These are phyloP conservation scores for Tylopilus balloui DNA, from an alignment of 768 basidiomycete species.

Conservation along the genomic window DNA sequence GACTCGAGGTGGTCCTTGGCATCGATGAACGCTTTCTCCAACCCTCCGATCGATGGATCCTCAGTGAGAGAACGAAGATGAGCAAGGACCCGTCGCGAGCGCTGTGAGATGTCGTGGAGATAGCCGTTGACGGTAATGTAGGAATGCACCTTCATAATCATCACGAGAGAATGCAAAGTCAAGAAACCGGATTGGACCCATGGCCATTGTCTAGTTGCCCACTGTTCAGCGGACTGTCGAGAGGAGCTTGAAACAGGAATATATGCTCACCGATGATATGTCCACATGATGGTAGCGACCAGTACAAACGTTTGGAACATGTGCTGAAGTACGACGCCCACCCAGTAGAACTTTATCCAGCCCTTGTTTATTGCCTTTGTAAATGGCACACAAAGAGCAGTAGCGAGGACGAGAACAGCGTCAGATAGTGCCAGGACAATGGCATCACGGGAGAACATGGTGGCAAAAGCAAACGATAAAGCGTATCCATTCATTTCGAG, in stretches of 20 bases:
- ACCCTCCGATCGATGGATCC: constrained; percentile 50
- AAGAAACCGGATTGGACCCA: constrained; percentile 96
- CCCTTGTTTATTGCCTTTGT: constrained; percentile 70
- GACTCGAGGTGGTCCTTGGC: constrained; percentile 41
- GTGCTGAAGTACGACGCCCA: constrained; percentile 78
- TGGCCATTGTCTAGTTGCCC: constrained; percentile 73
- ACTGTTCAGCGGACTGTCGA: background rate
- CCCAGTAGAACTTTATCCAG: constrained; percentile 79
- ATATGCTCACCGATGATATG: constrained; percentile 65
- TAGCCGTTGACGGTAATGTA: constrained; percentile 88
- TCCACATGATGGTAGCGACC: constrained; percentile 79
- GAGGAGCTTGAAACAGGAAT: background rate
- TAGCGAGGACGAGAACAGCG: constrained; percentile 70
- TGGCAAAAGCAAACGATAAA: constrained; percentile 74
- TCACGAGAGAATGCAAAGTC: constrained; percentile 80
- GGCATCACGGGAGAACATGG: constrained; percentile 84
- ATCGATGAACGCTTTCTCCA: constrained; percentile 53
- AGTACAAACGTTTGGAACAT: constrained; percentile 69
- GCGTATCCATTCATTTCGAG: constrained; percentile 76
- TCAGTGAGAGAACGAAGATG: constrained; percentile 46
- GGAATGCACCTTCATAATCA: constrained; percentile 97
- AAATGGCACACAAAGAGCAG: constrained; percentile 78
- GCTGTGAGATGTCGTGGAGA: constrained; percentile 51
- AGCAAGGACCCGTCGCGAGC: constrained; percentile 41
- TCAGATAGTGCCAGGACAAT: constrained; percentile 81